Percentiles rank a stretch among this genome's conserved stretches.
These are phyloP conservation scores for Prunus mume DNA, from an alignment of 306 rosid species.

Conservation along the genomic window DNA sequence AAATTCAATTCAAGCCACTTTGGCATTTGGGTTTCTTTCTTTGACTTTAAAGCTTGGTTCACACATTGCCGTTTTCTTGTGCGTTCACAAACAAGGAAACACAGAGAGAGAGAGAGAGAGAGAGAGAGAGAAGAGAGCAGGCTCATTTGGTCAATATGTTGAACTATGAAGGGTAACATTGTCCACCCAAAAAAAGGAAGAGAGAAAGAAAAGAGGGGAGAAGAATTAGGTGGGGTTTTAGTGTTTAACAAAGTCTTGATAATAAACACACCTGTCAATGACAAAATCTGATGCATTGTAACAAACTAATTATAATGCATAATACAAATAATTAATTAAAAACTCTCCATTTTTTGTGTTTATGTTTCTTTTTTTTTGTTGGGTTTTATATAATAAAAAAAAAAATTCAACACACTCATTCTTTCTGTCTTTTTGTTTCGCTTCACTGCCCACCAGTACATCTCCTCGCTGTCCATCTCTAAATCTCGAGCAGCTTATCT, in stretches of 20 bases:
- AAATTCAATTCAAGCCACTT: background rate
- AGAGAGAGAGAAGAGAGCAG: background rate
- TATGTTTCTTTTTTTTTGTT: background rate
- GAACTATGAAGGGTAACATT: background rate
- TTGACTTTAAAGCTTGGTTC: background rate
- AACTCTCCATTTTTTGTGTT: constrained; percentile 7
- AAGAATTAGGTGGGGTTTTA: background rate
- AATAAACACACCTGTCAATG: constrained; percentile 12
- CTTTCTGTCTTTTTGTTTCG: constrained; percentile 37
- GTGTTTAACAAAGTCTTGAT: background rate
- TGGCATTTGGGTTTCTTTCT: background rate
- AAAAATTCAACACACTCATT: constrained; percentile 4
- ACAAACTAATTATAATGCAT: background rate
- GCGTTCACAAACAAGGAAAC: background rate
- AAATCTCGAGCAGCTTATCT: constrained; percentile 34
- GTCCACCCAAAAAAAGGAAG: background rate
- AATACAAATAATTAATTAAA: background rate
- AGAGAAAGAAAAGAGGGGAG: background rate
- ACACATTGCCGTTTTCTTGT: background rate
- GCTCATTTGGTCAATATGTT: background rate
- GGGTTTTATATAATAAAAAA: background rate
- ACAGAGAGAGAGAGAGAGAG: no score
- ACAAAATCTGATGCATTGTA: background rate
- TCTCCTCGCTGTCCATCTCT: constrained; percentile 25
- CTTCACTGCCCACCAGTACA: constrained; percentile 35